Conservation (phyloP, 2,329 filamentous ascomycete species). For the Aspergillus amoenus region DNA sequence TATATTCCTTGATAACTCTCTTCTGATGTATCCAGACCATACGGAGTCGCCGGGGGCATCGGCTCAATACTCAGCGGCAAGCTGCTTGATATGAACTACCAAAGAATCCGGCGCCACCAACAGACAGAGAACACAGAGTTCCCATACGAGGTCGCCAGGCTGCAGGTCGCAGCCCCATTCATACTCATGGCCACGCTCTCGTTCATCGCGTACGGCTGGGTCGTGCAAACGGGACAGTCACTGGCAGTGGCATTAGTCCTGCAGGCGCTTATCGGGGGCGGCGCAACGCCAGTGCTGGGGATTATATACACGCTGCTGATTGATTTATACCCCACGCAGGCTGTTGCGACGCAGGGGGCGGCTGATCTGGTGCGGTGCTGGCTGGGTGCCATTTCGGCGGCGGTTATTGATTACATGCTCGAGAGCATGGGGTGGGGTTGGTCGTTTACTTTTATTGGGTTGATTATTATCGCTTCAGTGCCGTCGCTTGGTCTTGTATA, state of each 20-base stretch:
- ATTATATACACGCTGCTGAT: not conserved
- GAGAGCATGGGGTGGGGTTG: not conserved
- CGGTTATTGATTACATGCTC: not conserved
- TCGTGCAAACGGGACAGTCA: conserved; percentile 15
- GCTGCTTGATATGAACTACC: conserved; percentile 25
- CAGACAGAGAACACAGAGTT: conserved; percentile 48
- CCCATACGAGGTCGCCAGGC: conserved; percentile 34
- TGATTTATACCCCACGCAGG: not conserved
- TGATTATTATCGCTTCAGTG: not conserved
- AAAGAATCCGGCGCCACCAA: conserved; percentile 14
- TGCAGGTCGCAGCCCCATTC: conserved; percentile 25
- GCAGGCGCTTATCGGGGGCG: not conserved
- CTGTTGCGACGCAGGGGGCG: not conserved
- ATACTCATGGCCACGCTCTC: conserved; percentile 24
- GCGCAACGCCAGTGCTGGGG: not conserved
- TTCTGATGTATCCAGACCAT: conserved; percentile 9
- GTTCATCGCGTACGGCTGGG: conserved; percentile 34
- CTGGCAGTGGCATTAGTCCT: not conserved
- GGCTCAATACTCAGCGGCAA: conserved; percentile 23
- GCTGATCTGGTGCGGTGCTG: not conserved
- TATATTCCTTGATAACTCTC: rapidly evolving
- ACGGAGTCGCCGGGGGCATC: conserved; percentile 20
- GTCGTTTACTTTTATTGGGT: not conserved
- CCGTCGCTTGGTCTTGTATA: not conserved
- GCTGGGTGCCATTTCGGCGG: not conserved